Percentiles rank a stretch among this genome's conserved stretches.
phyloP scores from a whole-genome alignment of 78 protist genomes.

The Diacronema lutheri region DNA sequence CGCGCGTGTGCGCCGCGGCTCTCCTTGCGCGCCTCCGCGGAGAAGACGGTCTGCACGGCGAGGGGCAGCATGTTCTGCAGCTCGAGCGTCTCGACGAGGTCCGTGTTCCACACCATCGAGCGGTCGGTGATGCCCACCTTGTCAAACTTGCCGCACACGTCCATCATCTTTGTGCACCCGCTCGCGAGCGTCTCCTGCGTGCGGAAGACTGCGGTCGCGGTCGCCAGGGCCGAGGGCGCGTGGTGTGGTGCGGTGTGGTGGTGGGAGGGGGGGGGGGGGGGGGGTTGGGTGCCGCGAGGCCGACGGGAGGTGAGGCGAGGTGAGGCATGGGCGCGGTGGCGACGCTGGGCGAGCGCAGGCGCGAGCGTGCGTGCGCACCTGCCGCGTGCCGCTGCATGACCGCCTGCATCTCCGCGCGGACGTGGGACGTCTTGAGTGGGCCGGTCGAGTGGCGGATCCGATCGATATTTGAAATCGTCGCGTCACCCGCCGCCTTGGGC shows the following conservation, averaged over 20 bases:
- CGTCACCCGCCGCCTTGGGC: slow-evolving; percentile 80
- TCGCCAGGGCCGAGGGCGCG: background rate
- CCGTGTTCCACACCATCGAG: slow-evolving; percentile 85
- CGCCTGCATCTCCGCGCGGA: slow-evolving; percentile 78
- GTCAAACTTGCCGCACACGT: slow-evolving; percentile 53
- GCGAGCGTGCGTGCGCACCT: background rate
- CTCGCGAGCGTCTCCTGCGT: slow-evolving; percentile 54
- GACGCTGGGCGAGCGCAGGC: background rate
- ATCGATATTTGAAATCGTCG: slow-evolving; percentile 84
- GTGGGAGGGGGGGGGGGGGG: too few species aligned
- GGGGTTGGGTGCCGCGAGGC: too few species aligned
- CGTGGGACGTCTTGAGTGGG: slow-evolving; percentile 54
- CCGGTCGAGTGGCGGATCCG: slow-evolving; percentile 79
- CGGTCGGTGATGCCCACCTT: slow-evolving; percentile 69
- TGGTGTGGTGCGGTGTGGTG: background rate
- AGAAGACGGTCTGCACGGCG: slow-evolving; percentile 77
- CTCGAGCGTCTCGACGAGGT: slow-evolving; percentile 94
- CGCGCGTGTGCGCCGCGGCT: slow-evolving; percentile 98
- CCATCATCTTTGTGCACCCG: slow-evolving; percentile 75
- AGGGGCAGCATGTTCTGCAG: slow-evolving; percentile 90
- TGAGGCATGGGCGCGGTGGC: background rate
- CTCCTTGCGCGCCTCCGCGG: slow-evolving; percentile 95
- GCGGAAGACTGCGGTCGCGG: slow-evolving; percentile 81
- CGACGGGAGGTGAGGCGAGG: too few species aligned
- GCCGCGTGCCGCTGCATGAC: slow-evolving; percentile 45